Evolutionary conservation across 1,139 yeast species (phyloP).

Genomic region (Scheffersomyces parashehatae): DNA sequence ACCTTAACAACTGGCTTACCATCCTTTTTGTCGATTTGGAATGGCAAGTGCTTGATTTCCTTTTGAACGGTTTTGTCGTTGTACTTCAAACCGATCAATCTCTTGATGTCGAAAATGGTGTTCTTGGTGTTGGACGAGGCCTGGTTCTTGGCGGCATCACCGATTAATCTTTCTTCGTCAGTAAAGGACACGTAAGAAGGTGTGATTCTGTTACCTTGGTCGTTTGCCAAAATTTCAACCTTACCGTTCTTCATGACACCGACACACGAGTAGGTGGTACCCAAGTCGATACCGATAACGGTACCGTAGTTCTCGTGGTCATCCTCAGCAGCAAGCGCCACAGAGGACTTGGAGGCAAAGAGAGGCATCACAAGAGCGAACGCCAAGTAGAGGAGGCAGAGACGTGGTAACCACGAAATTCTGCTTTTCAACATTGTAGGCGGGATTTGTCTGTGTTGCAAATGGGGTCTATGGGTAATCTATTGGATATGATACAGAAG

Average conservation of each 20-base stretch:
- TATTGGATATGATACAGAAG: too few species aligned
- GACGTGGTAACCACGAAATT: constrained; percentile 18
- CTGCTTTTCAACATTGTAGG: constrained; percentile 11
- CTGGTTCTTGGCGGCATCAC: constrained; percentile 95
- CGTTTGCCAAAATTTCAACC: constrained; percentile 90
- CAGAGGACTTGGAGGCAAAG: constrained; percentile 11
- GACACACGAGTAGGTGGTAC: constrained; percentile 88
- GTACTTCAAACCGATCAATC: constrained; percentile 81
- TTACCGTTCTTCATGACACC: constrained; percentile 92
- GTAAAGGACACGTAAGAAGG: constrained; percentile 90
- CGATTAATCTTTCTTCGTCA: constrained; percentile 83
- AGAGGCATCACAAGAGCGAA: constrained; percentile 18
- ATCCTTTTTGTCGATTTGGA: constrained; percentile 61
- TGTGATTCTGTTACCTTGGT: constrained; percentile 94
- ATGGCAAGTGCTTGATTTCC: constrained; percentile 83
- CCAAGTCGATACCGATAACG: constrained; percentile 85
- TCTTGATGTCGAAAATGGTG: constrained; percentile 83
- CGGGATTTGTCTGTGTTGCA: too few species aligned
- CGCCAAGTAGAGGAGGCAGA: constrained; percentile 19
- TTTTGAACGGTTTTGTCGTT: constrained; percentile 75
- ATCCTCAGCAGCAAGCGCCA: constrained; percentile 29
- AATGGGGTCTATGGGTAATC: too few species aligned
- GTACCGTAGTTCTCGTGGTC: constrained; percentile 65
- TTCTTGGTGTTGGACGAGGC: constrained; percentile 79
- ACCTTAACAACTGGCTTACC: constrained; percentile 84